phyloP scores from a whole-genome alignment of 2,329 filamentous ascomycete genomes.

The Davidsoniella australis region DNA sequence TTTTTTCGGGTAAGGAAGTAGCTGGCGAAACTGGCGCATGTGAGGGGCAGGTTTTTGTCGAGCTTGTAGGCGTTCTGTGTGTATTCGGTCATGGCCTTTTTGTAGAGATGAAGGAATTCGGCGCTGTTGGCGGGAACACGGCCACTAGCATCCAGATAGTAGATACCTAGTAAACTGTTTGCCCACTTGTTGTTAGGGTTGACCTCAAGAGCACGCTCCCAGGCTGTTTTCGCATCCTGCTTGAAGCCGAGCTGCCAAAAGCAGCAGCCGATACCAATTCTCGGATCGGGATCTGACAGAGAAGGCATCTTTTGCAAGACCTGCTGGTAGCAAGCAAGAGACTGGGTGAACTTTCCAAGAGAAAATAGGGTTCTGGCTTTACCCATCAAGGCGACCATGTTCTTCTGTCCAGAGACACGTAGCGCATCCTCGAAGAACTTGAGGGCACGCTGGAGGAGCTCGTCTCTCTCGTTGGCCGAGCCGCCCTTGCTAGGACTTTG shows the following conservation, averaged over 20 bases:
- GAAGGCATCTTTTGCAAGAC: constrained; percentile 73
- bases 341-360: constrained; percentile 69
- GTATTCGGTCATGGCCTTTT: constrained; percentile 85
- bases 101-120: constrained; percentile 71
- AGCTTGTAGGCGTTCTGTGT: constrained; percentile 87
- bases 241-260: constrained; percentile 94
- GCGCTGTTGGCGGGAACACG: constrained; percentile 70
- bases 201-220: constrained; percentile 74
- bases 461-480: constrained; percentile 42
- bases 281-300: constrained; percentile 79
- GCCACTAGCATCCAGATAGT: constrained; percentile 74
- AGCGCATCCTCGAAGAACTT: constrained; percentile 94
- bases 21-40: constrained; percentile 74
- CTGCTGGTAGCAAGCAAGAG: constrained; percentile 71
- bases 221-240: constrained; percentile 76
- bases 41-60: constrained; percentile 78
- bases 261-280: constrained; percentile 91
- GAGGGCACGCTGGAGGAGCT: constrained; percentile 66
- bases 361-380: constrained; percentile 78
- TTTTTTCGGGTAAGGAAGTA: constrained; percentile 79
- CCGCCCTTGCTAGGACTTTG: constrained; percentile 44
- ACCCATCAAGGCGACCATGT: constrained; percentile 83
- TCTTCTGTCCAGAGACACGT: constrained; percentile 65
- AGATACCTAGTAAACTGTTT: constrained; percentile 76
- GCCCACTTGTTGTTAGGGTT: constrained; percentile 61